A percentile compares a stretch with the other conserved stretches of the same genome.
phyloP scores from a whole-genome alignment of 768 basidiomycete species.

The Cystobasidium onofrii region DNA sequence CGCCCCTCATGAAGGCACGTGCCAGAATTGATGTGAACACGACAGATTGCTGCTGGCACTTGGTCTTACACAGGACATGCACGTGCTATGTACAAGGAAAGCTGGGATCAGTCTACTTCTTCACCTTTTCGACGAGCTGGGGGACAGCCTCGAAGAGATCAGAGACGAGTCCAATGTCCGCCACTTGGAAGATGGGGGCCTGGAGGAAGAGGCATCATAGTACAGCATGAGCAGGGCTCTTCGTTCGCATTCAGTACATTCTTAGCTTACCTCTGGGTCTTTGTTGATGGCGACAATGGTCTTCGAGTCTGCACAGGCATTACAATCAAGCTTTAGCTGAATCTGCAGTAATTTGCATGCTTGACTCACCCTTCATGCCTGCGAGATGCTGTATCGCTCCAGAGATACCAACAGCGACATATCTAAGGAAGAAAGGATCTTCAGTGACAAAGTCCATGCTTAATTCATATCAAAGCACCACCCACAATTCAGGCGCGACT shows the following conservation, averaged over 20 bases:
- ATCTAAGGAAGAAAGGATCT: constrained; percentile 56
- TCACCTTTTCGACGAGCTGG: constrained; percentile 46
- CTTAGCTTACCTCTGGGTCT: constrained; percentile 48
- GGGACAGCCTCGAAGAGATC: constrained; percentile 90
- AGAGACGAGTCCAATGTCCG: constrained; percentile 86
- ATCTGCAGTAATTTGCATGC: no score
- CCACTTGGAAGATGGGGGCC: constrained; percentile 98
- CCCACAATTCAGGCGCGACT: background rate
- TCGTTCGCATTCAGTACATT: background rate
- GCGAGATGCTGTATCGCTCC: constrained; percentile 98
- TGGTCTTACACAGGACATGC: no score
- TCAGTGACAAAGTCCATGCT: no score
- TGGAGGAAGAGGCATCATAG: constrained; percentile 68
- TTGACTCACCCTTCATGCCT: constrained; percentile 77
- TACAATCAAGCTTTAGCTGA: background rate
- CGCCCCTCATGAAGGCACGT: no score
- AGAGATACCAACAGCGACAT: constrained; percentile 92
- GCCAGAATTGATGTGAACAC: no score
- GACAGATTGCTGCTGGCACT: no score
- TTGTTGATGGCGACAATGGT: constrained; percentile 93
- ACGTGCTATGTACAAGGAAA: no score
- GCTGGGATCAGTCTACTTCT: background rate
- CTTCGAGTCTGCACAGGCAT: background rate
- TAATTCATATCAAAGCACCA: no score
- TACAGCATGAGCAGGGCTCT: background rate